Conservation (phyloP, 75 land plant genomes). For the Cryptomeria japonica region DNA sequence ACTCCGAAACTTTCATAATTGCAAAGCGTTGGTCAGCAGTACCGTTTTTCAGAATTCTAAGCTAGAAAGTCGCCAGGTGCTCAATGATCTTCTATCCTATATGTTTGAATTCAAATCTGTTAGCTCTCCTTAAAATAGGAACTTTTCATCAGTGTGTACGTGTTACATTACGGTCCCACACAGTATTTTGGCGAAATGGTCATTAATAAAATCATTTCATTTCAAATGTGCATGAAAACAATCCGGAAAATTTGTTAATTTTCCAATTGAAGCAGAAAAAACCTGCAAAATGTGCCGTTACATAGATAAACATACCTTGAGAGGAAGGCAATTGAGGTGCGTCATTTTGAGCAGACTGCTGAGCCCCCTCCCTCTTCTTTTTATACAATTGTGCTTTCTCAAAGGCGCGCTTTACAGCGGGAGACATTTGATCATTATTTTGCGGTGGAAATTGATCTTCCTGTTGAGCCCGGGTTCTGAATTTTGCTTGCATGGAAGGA, state of each 20-base stretch:
- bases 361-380: background rate
- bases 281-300: background rate
- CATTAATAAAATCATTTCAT: background rate
- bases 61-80: too few relatives aligned
- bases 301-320: background rate
- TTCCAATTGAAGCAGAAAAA: background rate
- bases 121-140: too few relatives aligned
- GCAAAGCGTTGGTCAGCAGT: too few relatives aligned
- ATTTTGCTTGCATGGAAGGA: background rate
- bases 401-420: conserved; percentile 4
- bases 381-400: background rate
- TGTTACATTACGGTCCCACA: too few relatives aligned
- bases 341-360: background rate
- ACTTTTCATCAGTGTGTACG: too few relatives aligned
- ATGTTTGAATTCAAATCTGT: too few relatives aligned
- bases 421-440: background rate
- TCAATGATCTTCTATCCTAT: too few relatives aligned
- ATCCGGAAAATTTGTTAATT: background rate
- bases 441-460: background rate
- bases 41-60: too few relatives aligned
- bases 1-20: background rate
- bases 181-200: too few relatives aligned
- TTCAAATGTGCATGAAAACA: background rate
- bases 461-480: background rate
- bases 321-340: background rate